Conservation (phyloP, 169 alveolate species). For the Eimeria praecox region DNA sequence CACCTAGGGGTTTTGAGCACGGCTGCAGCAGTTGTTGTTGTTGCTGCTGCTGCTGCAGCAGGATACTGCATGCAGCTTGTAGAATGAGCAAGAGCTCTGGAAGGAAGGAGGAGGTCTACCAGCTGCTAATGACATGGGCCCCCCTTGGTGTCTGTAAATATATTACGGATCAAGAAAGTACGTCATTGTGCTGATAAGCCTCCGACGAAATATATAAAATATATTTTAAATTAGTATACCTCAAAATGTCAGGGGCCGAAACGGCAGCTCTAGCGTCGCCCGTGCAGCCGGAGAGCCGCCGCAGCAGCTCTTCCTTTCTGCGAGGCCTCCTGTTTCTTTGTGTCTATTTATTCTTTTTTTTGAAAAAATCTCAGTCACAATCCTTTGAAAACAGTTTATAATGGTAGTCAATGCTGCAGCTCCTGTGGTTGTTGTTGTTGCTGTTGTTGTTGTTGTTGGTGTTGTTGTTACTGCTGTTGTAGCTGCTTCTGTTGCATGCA, state of each 20-base stretch:
- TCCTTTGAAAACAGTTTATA: background rate
- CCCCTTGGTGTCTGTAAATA: background rate
- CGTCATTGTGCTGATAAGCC: background rate
- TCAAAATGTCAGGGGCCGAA: background rate
- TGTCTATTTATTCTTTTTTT: background rate
- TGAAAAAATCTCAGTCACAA: background rate
- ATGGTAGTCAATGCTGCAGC: background rate
- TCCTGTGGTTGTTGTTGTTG: background rate
- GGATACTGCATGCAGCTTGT: background rate
- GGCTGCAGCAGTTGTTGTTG: background rate
- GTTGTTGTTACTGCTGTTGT: background rate
- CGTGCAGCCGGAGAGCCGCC: constrained; percentile 25
- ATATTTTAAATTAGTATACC: background rate
- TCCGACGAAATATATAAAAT: background rate
- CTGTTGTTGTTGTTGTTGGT: background rate
- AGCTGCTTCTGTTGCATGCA: background rate
- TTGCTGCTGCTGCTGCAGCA: background rate
- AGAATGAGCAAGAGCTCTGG: background rate
- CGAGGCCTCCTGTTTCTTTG: background rate
- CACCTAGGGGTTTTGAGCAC: background rate
- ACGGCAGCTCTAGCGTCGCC: background rate
- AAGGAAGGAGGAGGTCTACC: background rate
- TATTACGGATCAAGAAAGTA: background rate
- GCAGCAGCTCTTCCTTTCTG: background rate
- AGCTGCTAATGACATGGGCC: background rate